Base-by-base conservation (phyloP, 768 basidiomycete genomes). In the Amanita exitialis region DNA sequence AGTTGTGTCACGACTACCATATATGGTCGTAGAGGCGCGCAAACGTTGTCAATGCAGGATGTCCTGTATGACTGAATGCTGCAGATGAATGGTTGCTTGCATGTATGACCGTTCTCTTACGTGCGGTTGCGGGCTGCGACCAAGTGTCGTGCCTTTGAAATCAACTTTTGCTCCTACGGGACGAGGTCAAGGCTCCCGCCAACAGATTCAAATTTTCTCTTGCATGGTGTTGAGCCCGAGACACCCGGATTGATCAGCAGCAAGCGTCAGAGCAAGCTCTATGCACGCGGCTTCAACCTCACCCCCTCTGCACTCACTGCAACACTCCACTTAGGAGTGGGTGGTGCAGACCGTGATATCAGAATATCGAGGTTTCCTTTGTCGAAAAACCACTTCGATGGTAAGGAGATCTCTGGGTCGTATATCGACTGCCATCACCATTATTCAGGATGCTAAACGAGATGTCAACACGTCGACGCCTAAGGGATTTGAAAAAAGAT, bases 301-400 rank as follows among this genome's bases (percentile, higher is more conserved):
- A 67, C 87, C n/a, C 77, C 83, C 6, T 83, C 83, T 1, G 71
- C 77, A 0, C 70, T 90, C 30, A 82, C 81, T 1, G 75, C 77
- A 1, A 79, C 83, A 0, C 67, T n/a, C n/a, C n/a, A 90, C 56
- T 61, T 86, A n/a, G 9, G 87, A 90, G n/a, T n/a, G n/a, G n/a
- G n/a, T n/a, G n/a, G n/a, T n/a, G n/a, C n/a, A n/a, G n/a, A n/a
- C n/a, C n/a, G n/a, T n/a, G n/a, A n/a, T n/a, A 52, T 71, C 70
- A 41, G 77, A 81, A 47, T 70, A 76, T 45, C 63, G 66, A 16
- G 64, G 68, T 13, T 66, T 77, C 5, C 64, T 86, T 10, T 86
- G 86, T 8, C 79, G 84, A 58, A 68, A 79, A 6, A 83, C 80
- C 52, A 67, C 76, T 2, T 69, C 74, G 1, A 75, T 88, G 72